Evolutionary conservation across 306 rosid genomes (phyloP).

Genomic region (Mimosa bimucronata): DNA sequence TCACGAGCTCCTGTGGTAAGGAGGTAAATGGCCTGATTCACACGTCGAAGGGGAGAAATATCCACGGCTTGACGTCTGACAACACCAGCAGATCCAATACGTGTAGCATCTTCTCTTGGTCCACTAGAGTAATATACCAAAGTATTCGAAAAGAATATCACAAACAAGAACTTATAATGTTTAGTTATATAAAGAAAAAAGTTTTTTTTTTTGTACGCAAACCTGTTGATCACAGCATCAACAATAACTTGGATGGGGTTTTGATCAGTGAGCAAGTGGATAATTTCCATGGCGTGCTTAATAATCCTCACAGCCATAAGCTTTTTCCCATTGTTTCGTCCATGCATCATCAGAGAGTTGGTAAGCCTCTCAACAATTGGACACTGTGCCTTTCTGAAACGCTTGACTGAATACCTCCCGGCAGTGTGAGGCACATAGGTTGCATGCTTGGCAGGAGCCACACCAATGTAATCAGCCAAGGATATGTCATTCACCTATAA

Average conservation of each 20-base stretch:
- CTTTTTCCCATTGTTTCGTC: slow-evolving; percentile 45
- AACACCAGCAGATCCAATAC: slow-evolving; percentile 66
- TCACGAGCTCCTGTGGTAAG: slow-evolving; percentile 62
- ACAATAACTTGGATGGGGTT: slow-evolving; percentile 50
- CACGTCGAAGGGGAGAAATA: slow-evolving; percentile 60
- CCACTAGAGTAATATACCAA: slow-evolving; percentile 40
- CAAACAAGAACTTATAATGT: background rate
- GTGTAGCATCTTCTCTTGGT: slow-evolving; percentile 69
- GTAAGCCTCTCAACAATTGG: slow-evolving; percentile 51
- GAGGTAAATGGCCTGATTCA: slow-evolving; percentile 62
- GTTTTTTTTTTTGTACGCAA: background rate
- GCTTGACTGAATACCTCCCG: slow-evolving; percentile 50
- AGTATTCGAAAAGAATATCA: background rate
- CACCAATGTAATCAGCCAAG: slow-evolving; percentile 43
- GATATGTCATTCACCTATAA: slow-evolving; percentile 43
- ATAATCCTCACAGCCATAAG: slow-evolving; percentile 45
- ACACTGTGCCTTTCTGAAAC: slow-evolving; percentile 48
- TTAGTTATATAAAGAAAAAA: background rate
- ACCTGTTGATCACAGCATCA: slow-evolving; percentile 48
- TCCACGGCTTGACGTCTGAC: slow-evolving; percentile 67
- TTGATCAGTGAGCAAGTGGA: slow-evolving; percentile 47
- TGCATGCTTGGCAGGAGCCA: slow-evolving; percentile 43
- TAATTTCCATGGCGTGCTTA: slow-evolving; percentile 48
- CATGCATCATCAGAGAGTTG: slow-evolving; percentile 49
- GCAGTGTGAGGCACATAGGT: slow-evolving; percentile 49